These are phyloP conservation scores for Entomortierella lignicola DNA, from an alignment of 192 early-diverging fungal genomes.

Conservation along the genomic window DNA sequence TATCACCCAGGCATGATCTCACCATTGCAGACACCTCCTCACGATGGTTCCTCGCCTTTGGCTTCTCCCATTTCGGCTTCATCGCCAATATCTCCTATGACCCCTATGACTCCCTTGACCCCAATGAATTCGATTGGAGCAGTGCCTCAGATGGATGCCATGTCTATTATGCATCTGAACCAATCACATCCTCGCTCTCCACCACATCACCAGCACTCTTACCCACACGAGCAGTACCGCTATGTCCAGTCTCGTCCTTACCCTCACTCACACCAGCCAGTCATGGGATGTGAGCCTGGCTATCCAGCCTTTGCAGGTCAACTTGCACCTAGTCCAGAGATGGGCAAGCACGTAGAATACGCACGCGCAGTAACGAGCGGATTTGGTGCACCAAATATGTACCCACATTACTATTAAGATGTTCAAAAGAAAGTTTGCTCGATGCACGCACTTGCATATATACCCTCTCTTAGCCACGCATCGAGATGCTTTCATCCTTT, in stretches of 20 bases:
- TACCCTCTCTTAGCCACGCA: too few relatives aligned
- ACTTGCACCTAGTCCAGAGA: constrained; percentile 21
- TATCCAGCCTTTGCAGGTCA: constrained; percentile 19
- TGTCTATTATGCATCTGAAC: constrained; percentile 32
- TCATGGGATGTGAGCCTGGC: constrained; percentile 5
- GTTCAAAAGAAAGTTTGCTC: too few relatives aligned
- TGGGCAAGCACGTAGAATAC: constrained; percentile 20
- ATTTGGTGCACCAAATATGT: not conserved
- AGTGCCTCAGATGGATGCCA: constrained; percentile 19
- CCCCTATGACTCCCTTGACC: constrained; percentile 35
- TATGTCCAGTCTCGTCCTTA: not conserved
- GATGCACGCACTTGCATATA: too few relatives aligned
- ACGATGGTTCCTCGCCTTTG: constrained; percentile 36
- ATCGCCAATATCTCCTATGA: constrained; percentile 47
- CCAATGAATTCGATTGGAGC: constrained; percentile 1
- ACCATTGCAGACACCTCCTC: constrained; percentile 44
- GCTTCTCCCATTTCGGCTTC: constrained; percentile 38
- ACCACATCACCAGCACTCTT: not conserved
- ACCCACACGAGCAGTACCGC: constrained; percentile 12
- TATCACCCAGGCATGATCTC: constrained; percentile 24
- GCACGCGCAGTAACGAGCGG: not conserved
- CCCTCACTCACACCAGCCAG: constrained; percentile 13
- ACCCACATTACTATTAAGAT: constrained; percentile 23
- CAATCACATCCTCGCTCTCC: constrained; percentile 4
- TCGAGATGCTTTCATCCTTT: too few relatives aligned